These are phyloP conservation scores for Penicillium sp. DNA, from an alignment of 2,329 filamentous ascomycete species.

Conservation along the genomic window DNA sequence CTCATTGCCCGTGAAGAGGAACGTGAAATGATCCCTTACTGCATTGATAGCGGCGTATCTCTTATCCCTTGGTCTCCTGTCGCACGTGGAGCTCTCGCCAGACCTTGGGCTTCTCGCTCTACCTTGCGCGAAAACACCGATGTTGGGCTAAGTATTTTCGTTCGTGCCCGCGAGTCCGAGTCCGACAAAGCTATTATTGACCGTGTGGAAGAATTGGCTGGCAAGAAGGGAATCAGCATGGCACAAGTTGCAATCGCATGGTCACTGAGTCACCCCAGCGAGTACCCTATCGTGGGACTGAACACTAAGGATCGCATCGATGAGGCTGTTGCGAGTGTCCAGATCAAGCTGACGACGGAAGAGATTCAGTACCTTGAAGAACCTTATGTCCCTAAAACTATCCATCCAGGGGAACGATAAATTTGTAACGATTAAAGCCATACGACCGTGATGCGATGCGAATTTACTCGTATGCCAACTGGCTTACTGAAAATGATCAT, in stretches of 20 bases:
- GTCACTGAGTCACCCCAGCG: constrained; percentile 58
- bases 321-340: constrained; percentile 59
- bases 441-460: constrained; percentile 4
- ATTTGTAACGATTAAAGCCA: constrained; percentile 10
- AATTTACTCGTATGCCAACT: background rate
- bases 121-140: constrained; percentile 51
- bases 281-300: constrained; percentile 66
- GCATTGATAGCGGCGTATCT: constrained; percentile 41
- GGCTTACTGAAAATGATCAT: constrained; percentile 4
- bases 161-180: constrained; percentile 49
- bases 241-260: constrained; percentile 68
- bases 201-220: constrained; percentile 62
- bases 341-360: constrained; percentile 48
- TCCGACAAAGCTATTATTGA: constrained; percentile 58
- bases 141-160: constrained; percentile 43
- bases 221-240: constrained; percentile 64
- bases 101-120: constrained; percentile 49
- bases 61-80: constrained; percentile 47
- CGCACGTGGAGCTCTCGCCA: constrained; percentile 51
- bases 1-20: constrained; percentile 54
- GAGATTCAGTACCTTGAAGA: constrained; percentile 16
- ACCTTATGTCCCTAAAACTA: constrained; percentile 10
- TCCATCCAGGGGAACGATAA: constrained; percentile 7
- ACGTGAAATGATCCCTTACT: constrained; percentile 50
- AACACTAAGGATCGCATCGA: constrained; percentile 64